Evolutionary conservation across 2,329 filamentous ascomycete genomes (phyloP), one percentile per base, ranked within the genome.

Genomic region (Colletotrichum cuscutae): DNA sequence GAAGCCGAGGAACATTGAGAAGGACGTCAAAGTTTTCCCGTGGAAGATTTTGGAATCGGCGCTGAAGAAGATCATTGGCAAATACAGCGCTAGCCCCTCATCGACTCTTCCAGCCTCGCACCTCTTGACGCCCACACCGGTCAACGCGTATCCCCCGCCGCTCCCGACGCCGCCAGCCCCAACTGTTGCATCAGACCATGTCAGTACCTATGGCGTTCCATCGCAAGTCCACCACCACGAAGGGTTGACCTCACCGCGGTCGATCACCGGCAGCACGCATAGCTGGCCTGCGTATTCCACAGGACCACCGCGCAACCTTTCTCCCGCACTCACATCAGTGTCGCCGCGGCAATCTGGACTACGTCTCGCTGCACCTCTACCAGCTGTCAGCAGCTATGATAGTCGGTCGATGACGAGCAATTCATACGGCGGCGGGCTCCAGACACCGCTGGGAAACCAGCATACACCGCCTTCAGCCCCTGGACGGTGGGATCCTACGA

Each of bases 11-110:
- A 98, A 98, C 80, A 99, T 99, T 76, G 97, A 98, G 86, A 99
- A 99, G 85, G 96, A 98, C 79, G 95, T 99, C 80, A 99, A 99
- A 85, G 97, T 98, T 13, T 99, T 98, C 80, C 93, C 95, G 5
- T 99, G 97, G 97, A 97, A 95, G 82, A 94, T 97, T 73, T 88
- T 99, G 57, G 90, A 90, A 61, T 89, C 91, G 73, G 96, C 97
- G 0, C 88, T 99, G 76, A 97, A 97, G 89, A 99, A 99, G 87
- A 98, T 99, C 79, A 97, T 99, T 81, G 92, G 94, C 79, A 99
- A 99, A 93, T 99, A 98, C 81, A 89, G 87, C 78, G 86, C 86
- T n/a, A 87, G 81, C 74, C 85, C 85, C 1, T 82, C 82, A 74
- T 82, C 82, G 75, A 81, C 80, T 3, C 71, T 83, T 49, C 80